Evolutionary conservation across 495 filamentous ascomycete genomes (phyloP).

Genomic region (Antarctomyces pellizariae): DNA sequence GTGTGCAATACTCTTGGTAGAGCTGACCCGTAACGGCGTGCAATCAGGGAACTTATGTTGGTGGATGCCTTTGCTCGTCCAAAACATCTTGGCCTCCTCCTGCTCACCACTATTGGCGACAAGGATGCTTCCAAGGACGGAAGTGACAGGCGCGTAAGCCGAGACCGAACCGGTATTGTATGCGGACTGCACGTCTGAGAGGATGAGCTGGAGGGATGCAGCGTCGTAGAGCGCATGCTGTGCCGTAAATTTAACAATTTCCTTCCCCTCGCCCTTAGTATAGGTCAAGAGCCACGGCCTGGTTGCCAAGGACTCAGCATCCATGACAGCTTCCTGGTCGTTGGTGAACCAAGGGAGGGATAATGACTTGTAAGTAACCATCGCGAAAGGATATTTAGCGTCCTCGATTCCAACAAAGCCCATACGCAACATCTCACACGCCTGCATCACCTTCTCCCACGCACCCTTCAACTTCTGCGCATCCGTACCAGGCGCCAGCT

Average conservation of each 20-base stretch:
- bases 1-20: slow-evolving; percentile 15
- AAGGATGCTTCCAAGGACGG: slow-evolving; percentile 28
- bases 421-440: slow-evolving; percentile 9
- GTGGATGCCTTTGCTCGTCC: slow-evolving; percentile 29
- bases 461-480: slow-evolving; percentile 5
- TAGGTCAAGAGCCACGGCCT: slow-evolving; percentile 23
- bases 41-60: slow-evolving; percentile 45
- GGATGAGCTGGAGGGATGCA: slow-evolving; percentile 32
- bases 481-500: slow-evolving; percentile 11
- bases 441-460: slow-evolving; percentile 6
- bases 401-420: slow-evolving; percentile 8
- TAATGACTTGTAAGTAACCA: slow-evolving; percentile 29
- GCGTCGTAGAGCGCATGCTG: slow-evolving; percentile 72
- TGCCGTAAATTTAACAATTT: slow-evolving; percentile 24
- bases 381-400: slow-evolving; percentile 19
- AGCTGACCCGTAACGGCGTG: slow-evolving; percentile 28
- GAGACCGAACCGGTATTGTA: slow-evolving; percentile 13
- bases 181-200: slow-evolving; percentile 26
- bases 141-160: slow-evolving; percentile 13
- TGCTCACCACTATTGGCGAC: slow-evolving; percentile 14
- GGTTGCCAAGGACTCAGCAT: slow-evolving; percentile 8
- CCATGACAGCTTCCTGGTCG: background rate
- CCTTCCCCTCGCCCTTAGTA: slow-evolving; percentile 6
- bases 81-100: slow-evolving; percentile 27
- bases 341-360: slow-evolving; percentile 18